Percentiles rank a stretch among this genome's conserved stretches.
phyloP scores from a whole-genome alignment of 305 asterid genomes.

The Andrographis paniculata region DNA sequence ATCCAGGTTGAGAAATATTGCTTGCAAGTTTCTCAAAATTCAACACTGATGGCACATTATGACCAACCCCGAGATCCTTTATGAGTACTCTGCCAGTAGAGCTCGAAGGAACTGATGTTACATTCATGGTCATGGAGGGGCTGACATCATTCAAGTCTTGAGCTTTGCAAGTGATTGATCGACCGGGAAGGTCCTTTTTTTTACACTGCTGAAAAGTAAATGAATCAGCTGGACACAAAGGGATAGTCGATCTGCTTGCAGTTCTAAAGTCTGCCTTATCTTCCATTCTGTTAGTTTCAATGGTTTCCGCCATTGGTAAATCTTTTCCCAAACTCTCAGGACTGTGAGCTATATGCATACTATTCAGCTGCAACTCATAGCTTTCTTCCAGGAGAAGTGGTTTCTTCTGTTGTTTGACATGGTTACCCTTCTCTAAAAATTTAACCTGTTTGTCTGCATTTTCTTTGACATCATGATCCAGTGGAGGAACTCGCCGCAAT shows the following conservation, averaged over 20 bases:
- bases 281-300: conserved; percentile 14
- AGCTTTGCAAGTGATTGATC: conserved; percentile 18
- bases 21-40: too few relatives aligned
- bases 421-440: conserved; percentile 28
- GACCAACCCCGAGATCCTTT: conserved; percentile 23
- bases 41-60: too few relatives aligned
- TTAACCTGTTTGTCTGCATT: conserved; percentile 24
- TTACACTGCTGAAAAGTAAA: conserved; percentile 7
- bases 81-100: conserved; percentile 20
- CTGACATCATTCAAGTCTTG: conserved; percentile 15
- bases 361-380: conserved; percentile 5
- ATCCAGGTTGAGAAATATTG: too few relatives aligned
- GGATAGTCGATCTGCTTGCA: conserved; percentile 3
- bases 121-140: conserved; percentile 12
- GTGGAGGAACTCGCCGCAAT: conserved; percentile 18
- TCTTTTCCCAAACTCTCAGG: too few relatives aligned
- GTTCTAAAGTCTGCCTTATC: conserved; percentile 19
- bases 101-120: conserved; percentile 12
- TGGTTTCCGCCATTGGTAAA: conserved; percentile 20
- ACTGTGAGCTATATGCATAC: conserved; percentile 15
- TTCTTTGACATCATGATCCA: conserved; percentile 14
- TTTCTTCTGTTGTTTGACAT: conserved; percentile 18
- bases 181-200: conserved; percentile 12
- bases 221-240: not conserved
- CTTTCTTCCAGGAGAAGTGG: conserved; percentile 15